Conservation (phyloP, 371 early-diverging fungal genomes). For the Lichtheimia ornata region DNA sequence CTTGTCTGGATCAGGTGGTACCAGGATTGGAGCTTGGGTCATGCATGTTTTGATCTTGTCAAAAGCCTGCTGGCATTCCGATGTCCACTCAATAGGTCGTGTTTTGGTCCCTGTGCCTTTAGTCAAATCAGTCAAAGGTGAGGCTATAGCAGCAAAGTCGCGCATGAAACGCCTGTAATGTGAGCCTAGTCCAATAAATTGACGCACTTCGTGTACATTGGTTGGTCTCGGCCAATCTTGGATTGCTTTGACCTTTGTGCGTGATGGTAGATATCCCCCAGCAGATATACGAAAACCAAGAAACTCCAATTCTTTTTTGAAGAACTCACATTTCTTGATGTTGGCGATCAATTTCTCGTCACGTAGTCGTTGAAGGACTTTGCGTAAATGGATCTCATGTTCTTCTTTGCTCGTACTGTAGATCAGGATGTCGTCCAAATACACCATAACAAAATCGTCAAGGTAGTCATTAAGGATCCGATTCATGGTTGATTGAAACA, state of each 20-base stretch:
- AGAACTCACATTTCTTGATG: constrained; percentile 55
- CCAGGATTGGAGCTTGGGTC: constrained; percentile 7
- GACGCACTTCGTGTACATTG: constrained; percentile 34
- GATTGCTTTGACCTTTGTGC: constrained; percentile 32
- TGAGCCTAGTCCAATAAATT: constrained; percentile 19
- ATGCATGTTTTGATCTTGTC: constrained; percentile 9
- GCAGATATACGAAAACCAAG: constrained; percentile 39
- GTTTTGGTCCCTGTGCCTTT: constrained; percentile 12
- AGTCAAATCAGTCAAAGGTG: constrained; percentile 2
- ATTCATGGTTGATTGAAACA: constrained; percentile 49
- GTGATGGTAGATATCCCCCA: constrained; percentile 25
- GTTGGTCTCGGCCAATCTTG: constrained; percentile 33
- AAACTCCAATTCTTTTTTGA: constrained; percentile 29
- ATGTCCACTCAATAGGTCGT: constrained; percentile 7
- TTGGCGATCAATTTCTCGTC: constrained; percentile 37
- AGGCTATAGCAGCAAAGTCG: not conserved
- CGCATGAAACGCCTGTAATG: constrained; percentile 19
- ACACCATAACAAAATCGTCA: constrained; percentile 48
- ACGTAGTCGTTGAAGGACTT: constrained; percentile 34
- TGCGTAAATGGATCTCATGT: constrained; percentile 30
- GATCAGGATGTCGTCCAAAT: constrained; percentile 63
- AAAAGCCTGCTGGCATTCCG: constrained; percentile 10
- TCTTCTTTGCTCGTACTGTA: constrained; percentile 45
- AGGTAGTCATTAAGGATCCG: constrained; percentile 46
- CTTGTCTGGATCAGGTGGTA: constrained; percentile 22